Evolutionary conservation across 306 rosid species (phyloP).

Genomic region (Bauhinia variegata): DNA sequence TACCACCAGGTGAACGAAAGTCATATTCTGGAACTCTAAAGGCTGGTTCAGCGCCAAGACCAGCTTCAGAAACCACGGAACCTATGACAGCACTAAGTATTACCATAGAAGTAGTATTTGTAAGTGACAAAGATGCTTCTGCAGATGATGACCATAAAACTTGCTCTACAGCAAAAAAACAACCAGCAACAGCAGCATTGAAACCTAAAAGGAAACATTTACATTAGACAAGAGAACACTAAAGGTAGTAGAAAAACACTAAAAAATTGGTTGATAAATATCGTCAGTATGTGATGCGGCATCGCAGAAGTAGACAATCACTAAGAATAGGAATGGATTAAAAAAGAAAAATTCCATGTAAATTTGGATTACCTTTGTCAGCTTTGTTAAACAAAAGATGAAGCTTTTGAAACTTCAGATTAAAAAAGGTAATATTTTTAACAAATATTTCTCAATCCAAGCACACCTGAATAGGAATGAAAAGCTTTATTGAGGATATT

Average conservation of each 20-base stretch:
- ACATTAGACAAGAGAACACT: neutral
- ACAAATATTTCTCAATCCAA: too few species aligned
- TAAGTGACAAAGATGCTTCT: slow-evolving; percentile 64
- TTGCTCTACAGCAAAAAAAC: slow-evolving; percentile 85
- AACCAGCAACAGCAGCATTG: slow-evolving; percentile 95
- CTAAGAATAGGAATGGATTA: too few species aligned
- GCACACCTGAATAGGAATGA: neutral
- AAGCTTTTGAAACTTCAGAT: too few species aligned
- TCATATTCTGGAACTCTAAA: slow-evolving; percentile 85
- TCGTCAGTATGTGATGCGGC: neutral
- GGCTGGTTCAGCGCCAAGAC: slow-evolving; percentile 89
- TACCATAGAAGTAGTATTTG: slow-evolving; percentile 89
- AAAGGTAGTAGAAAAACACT: too few species aligned
- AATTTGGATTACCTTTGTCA: too few species aligned
- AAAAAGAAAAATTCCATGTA: too few species aligned
- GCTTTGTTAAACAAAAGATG: too few species aligned
- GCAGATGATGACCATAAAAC: slow-evolving; percentile 87
- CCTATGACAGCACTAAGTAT: slow-evolving; percentile 91
- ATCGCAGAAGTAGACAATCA: too few species aligned
- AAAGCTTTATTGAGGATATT: too few species aligned
- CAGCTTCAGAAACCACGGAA: slow-evolving; percentile 81
- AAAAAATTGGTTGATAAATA: neutral
- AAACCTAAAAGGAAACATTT: slow-evolving; percentile 59
- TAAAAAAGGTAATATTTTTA: too few species aligned
- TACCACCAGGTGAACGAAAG: slow-evolving; percentile 88